Evolutionary conservation across 2,329 filamentous ascomycete species (phyloP), one percentile per base, ranked within the genome.

Genomic region (Paecilomyces formosus): DNA sequence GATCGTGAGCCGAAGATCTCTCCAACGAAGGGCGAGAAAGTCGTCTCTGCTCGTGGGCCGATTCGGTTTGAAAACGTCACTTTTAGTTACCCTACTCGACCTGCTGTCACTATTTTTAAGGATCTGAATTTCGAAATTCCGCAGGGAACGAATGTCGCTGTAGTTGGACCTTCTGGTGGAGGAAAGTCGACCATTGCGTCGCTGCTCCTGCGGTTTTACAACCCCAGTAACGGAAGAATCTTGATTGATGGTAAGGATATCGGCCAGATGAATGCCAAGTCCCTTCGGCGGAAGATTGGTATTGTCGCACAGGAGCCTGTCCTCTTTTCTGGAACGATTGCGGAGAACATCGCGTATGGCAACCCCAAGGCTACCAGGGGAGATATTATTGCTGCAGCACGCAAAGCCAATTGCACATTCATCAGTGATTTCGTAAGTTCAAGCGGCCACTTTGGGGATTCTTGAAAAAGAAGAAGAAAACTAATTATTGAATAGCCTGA

Each of bases 261-360:
- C 60, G 83, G 85, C 8, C 82, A 80, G 5, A 89, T 99, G 86
- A 99, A 99, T 68, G 89, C 89, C 65, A 97, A 97, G 75, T 94
- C 93, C 33, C 79, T 99, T 55, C 86, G 94, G 60, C 84, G 94
- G 58, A 92, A 92, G 72, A 96, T 99, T 66, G 94, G 94, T 61
- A 89, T 96, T 76, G 95, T 99, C 9, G 88, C 92, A 0, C 94
- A 99, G 73, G 94, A 99, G 71, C 95, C 94, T 1, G 93, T 97
- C 1, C 82, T 99, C 3, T 96, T 97, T 71, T 89, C 92, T 0
- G 82, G 82, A 21, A 87, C 87, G 0, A 84, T 97, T 39, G 82
- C 84, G 0, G 86, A 88, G 7, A 97, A 97, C 68, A 97, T 99
- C 65, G 83, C 92, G 0, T 99, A 99, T 68, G 94, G 93, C 58